Percentiles rank a stretch among this genome's conserved stretches.
Conservation (phyloP, 2,329 filamentous ascomycete species). For the Epichloe festucae region DNA sequence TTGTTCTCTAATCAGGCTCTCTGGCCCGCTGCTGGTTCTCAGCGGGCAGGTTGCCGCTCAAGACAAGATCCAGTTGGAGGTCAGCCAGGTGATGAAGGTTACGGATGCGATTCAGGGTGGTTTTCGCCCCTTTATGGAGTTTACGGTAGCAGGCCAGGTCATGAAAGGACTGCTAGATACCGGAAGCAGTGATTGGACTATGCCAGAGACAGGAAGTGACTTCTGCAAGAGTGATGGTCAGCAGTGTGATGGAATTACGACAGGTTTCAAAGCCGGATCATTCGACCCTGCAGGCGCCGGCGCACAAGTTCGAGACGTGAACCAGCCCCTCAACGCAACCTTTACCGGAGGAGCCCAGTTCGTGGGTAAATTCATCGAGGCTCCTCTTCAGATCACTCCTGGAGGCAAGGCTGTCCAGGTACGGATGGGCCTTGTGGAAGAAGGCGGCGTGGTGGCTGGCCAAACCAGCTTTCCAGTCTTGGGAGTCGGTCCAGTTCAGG, state of each 20-base stretch:
- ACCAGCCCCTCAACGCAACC: neutral
- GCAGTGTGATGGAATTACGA: neutral
- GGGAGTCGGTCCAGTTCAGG: neutral
- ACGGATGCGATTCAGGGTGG: neutral
- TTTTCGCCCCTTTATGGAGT: constrained; percentile 4
- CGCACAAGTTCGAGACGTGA: neutral
- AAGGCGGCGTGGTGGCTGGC: neutral
- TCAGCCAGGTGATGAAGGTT: neutral
- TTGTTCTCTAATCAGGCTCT: neutral
- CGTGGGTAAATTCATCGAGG: neutral
- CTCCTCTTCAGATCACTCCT: neutral
- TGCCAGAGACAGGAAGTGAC: neutral
- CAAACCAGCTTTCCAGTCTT: neutral
- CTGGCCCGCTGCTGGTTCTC: neutral
- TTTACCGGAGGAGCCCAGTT: neutral
- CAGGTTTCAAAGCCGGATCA: constrained; percentile 1
- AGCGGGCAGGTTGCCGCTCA: neutral
- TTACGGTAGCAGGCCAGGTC: neutral
- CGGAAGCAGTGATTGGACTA: neutral
- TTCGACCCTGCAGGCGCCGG: neutral
- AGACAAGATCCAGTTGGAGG: neutral
- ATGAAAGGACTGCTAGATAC: constrained; percentile 2
- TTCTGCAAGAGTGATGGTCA: neutral
- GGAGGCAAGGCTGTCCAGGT: neutral
- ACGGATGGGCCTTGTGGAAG: neutral